Evolutionary conservation across 2,329 filamentous ascomycete species (phyloP).

Genomic region (Fusarium longipes): DNA sequence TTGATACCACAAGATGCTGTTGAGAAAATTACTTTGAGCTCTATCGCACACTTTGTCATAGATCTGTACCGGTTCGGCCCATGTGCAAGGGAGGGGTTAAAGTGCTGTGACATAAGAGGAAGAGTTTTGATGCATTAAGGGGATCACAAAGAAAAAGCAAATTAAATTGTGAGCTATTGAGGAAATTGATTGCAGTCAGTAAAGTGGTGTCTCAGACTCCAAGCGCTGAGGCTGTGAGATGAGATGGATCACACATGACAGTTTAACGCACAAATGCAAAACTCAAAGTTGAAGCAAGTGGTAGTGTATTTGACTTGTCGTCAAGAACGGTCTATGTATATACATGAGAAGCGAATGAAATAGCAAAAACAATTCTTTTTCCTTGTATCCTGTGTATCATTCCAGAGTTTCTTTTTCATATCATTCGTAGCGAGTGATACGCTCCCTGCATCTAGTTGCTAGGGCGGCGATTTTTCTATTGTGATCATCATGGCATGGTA

Average conservation of each 20-base stretch:
- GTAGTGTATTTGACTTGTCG: conserved; percentile 24
- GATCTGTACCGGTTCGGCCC: conserved; percentile 9
- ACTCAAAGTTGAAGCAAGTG: neutral
- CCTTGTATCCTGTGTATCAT: conserved; percentile 42
- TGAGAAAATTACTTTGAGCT: conserved; percentile 24
- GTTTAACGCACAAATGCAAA: neutral
- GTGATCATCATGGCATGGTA: conserved; percentile 37
- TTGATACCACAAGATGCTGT: conserved; percentile 13
- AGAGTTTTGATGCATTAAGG: conserved; percentile 1
- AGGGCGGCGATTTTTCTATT: conserved; percentile 40
- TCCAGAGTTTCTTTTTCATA: conserved; percentile 33
- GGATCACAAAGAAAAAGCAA: conserved; percentile 9
- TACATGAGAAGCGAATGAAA: conserved; percentile 35
- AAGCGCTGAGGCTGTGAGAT: neutral
- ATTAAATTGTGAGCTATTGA: neutral
- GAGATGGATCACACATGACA: neutral
- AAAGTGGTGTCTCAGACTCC: conserved; percentile 8
- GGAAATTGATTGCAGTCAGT: neutral
- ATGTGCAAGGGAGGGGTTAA: neutral
- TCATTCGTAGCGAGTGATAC: conserved; percentile 39
- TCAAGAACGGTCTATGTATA: conserved; percentile 29
- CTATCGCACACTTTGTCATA: conserved; percentile 12
- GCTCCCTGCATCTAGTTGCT: conserved; percentile 25
- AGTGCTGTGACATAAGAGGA: conserved; percentile 20
- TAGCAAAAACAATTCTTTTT: conserved; percentile 29